phyloP scores from a whole-genome alignment of 148 eudicot genomes.

The Agrostemma githago region DNA sequence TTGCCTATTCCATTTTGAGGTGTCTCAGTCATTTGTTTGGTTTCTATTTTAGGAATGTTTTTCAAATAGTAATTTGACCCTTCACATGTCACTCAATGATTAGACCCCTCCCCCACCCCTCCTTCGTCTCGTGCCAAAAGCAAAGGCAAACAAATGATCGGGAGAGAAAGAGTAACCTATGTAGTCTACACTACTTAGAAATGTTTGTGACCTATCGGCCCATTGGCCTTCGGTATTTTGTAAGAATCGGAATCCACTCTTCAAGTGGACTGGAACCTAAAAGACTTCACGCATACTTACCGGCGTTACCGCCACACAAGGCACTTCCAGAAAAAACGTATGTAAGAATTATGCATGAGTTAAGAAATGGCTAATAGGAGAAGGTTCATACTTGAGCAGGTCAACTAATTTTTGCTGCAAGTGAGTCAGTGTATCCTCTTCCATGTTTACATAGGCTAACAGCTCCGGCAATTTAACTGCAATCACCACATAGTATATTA shows the following conservation, averaged over 20 bases:
- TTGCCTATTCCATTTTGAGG: no score
- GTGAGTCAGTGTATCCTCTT: constrained; percentile 56
- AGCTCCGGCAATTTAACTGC: constrained; percentile 88
- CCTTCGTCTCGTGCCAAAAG: no score
- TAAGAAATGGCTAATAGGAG: background rate
- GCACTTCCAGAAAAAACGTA: background rate
- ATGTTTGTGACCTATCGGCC: background rate
- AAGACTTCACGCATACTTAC: background rate
- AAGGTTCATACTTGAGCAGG: constrained; percentile 57
- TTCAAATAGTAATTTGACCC: no score
- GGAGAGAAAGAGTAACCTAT: no score
- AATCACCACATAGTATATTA: constrained; percentile 15
- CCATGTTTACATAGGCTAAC: constrained; percentile 54
- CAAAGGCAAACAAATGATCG: no score
- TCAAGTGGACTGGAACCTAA: background rate
- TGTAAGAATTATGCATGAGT: background rate
- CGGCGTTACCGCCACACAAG: background rate
- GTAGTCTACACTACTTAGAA: no score
- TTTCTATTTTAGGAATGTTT: no score
- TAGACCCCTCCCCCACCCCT: no score
- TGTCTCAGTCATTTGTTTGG: no score
- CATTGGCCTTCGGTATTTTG: background rate
- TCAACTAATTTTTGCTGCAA: constrained; percentile 76
- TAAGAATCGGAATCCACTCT: background rate
- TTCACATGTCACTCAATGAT: no score